Percentiles rank a stretch among this genome's conserved stretches.
phyloP scores from a whole-genome alignment of 23 red algal species.

The Porphyridium purpureum region DNA sequence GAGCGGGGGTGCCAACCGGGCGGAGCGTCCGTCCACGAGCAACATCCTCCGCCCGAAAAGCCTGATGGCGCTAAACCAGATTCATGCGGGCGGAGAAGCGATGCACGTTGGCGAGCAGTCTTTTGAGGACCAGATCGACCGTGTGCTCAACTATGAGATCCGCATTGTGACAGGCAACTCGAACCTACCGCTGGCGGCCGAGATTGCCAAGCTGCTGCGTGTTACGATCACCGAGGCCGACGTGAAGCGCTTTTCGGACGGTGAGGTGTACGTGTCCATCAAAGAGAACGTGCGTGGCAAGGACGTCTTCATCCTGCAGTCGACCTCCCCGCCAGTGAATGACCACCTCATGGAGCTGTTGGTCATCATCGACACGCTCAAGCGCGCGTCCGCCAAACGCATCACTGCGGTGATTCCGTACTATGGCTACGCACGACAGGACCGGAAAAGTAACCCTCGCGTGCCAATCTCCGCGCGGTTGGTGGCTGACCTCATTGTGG shows the following conservation, averaged over 20 bases:
- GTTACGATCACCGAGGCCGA: conserved; percentile 52
- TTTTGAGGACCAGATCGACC: too few species aligned
- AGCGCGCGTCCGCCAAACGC: conserved; percentile 96
- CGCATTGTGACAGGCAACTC: conserved; percentile 86
- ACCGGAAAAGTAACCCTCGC: conserved; percentile 79
- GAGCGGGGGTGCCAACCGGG: too few species aligned
- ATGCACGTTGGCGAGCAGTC: too few species aligned
- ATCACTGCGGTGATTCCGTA: conserved; percentile 98
- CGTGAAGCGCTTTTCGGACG: conserved; percentile 83
- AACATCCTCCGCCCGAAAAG: too few species aligned
- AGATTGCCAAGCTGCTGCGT: conserved; percentile 61
- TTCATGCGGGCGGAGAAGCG: too few species aligned
- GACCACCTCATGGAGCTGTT: conserved; percentile 97
- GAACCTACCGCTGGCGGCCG: conserved; percentile 52
- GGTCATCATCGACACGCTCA: conserved; percentile 92
- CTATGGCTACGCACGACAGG: conserved; percentile 92
- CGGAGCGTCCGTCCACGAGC: too few species aligned
- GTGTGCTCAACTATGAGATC: conserved; percentile 98
- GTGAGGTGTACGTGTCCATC: conserved; percentile 87
- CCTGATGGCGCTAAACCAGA: too few species aligned
- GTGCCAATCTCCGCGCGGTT: conserved; percentile 94
- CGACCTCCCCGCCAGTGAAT: conserved; percentile 96
- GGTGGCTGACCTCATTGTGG: conserved; percentile 83
- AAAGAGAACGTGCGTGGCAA: conserved; percentile 96
- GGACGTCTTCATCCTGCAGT: conserved; percentile 94